Percentiles rank a stretch among this genome's conserved stretches.
phyloP scores from a whole-genome alignment of 495 filamentous ascomycete species.

The Neurospora cerealis region DNA sequence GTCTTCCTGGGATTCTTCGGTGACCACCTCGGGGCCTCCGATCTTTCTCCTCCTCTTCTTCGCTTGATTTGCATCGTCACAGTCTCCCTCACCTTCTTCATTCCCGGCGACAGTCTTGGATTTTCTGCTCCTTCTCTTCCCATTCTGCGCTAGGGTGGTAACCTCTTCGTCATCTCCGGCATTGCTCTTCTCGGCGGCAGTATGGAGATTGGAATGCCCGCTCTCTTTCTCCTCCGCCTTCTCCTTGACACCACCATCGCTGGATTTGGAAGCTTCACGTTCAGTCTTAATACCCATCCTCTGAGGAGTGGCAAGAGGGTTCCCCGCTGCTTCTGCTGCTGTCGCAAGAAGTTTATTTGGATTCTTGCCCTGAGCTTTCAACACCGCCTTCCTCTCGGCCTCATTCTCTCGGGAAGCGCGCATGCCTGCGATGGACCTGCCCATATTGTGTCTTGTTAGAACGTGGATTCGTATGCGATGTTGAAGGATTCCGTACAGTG shows the following conservation, averaged over 20 bases:
- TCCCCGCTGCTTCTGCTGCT: neutral
- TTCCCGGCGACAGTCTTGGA: neutral
- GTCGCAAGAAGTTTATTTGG: neutral
- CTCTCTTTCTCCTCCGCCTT: neutral
- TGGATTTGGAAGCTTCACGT: neutral
- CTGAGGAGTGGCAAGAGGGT: neutral
- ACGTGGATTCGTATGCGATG: neutral
- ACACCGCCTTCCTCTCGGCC: neutral
- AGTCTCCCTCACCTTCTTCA: neutral
- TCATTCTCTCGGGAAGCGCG: neutral
- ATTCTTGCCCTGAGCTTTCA: neutral
- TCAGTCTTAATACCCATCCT: neutral
- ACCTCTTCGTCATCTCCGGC: neutral
- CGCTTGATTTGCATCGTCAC: neutral
- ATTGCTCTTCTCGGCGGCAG: neutral
- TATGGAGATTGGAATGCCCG: neutral
- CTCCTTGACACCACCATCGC: neutral
- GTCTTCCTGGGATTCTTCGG: neutral
- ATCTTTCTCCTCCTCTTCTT: neutral
- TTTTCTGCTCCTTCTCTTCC: neutral
- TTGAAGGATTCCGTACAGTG: neutral
- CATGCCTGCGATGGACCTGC: neutral
- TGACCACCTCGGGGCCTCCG: neutral
- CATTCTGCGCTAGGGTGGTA: neutral
- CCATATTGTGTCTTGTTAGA: neutral